These are phyloP conservation scores for Trichomonas tenax DNA, from an alignment of 208 protist genomes.

Conservation along the genomic window DNA sequence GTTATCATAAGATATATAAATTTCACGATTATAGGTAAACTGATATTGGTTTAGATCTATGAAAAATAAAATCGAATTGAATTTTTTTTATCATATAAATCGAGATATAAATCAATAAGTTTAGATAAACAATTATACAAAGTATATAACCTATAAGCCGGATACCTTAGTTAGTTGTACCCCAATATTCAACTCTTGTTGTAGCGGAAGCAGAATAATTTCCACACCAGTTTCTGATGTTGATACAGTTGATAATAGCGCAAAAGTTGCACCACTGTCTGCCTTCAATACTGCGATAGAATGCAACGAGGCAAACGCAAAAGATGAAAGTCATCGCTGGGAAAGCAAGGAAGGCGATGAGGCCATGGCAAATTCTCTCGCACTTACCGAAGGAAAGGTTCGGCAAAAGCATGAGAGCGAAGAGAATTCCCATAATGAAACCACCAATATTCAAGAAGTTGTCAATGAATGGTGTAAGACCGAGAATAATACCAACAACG, in stretches of 20 bases:
- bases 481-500: background rate
- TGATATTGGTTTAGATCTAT: too few relatives aligned
- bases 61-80: too few relatives aligned
- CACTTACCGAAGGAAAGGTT: background rate
- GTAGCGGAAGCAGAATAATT: too few relatives aligned
- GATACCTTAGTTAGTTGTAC: too few relatives aligned
- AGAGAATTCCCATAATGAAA: background rate
- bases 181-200: too few relatives aligned
- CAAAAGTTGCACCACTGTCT: background rate
- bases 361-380: background rate
- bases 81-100: too few relatives aligned
- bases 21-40: too few relatives aligned
- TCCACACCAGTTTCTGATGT: background rate
- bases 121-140: too few relatives aligned
- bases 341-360: background rate
- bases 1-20: too few relatives aligned
- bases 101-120: too few relatives aligned
- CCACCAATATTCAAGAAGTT: background rate
- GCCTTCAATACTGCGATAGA: background rate
- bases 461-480: background rate
- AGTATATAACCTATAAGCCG: too few relatives aligned
- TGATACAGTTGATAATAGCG: background rate
- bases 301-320: background rate
- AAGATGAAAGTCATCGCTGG: background rate
- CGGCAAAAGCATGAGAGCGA: background rate